Conservation (phyloP, 495 filamentous ascomycete genomes). For the Staphylotrichum tortipilum region DNA sequence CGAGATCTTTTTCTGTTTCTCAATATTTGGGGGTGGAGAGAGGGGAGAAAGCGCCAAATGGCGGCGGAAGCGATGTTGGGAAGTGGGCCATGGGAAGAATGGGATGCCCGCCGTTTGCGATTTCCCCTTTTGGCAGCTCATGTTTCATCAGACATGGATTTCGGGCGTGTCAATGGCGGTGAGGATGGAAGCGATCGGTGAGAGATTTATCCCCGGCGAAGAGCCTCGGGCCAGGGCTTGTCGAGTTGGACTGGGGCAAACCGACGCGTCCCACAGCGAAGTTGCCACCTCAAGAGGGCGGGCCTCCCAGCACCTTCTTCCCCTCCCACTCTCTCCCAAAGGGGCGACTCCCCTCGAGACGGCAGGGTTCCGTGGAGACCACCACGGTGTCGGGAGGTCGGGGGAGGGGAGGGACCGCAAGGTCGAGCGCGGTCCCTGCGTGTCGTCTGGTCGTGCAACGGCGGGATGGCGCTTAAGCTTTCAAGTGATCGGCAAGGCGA, state of each 20-base stretch:
- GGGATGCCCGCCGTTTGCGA: conserved; percentile 5
- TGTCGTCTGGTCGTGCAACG: conserved; percentile 10
- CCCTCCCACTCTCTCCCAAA: too few species aligned
- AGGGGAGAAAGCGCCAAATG: too few species aligned
- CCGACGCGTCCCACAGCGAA: too few species aligned
- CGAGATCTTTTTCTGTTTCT: too few species aligned
- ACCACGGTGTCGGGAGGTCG: not conserved
- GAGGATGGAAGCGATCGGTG: not conserved
- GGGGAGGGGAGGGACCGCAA: not conserved
- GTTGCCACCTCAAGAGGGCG: too few species aligned
- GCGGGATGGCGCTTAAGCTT: conserved; percentile 14
- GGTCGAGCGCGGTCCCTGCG: not conserved
- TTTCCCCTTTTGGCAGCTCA: not conserved
- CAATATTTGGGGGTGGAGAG: too few species aligned
- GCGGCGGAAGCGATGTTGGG: too few species aligned
- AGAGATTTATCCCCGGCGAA: conserved; percentile 5
- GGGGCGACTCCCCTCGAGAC: too few species aligned
- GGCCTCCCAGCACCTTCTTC: too few species aligned
- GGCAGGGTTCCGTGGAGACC: too few species aligned
- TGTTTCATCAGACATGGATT: not conserved
- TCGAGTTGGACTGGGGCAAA: too few species aligned
- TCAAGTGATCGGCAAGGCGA: conserved; percentile 14
- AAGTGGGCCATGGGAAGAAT: not conserved
- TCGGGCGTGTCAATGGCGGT: conserved; percentile 3
- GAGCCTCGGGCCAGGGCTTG: too few species aligned